Percentiles rank a stretch among this genome's conserved stretches.
phyloP scores from a whole-genome alignment of 305 asterid species.

The Lippia alba region DNA sequence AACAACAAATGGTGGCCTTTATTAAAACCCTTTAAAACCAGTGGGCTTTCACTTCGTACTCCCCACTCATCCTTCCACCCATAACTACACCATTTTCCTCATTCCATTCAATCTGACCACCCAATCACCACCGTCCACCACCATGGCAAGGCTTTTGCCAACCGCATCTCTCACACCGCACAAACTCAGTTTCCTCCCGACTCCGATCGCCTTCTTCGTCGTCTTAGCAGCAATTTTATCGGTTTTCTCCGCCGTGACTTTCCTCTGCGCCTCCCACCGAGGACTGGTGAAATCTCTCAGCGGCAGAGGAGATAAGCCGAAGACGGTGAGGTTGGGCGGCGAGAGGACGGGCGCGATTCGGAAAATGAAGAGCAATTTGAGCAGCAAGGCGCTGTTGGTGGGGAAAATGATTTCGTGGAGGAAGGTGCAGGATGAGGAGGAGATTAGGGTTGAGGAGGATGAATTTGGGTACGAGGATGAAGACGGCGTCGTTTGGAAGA shows the following conservation, averaged over 20 bases:
- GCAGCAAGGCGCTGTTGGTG: constrained; percentile 58
- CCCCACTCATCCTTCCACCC: neutral
- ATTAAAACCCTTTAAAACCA: constrained; percentile 14
- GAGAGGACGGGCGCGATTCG: constrained; percentile 24
- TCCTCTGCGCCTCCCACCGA: constrained; percentile 53
- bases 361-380: constrained; percentile 52
- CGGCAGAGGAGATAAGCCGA: constrained; percentile 26
- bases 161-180: constrained; percentile 4
- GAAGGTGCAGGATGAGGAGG: constrained; percentile 45
- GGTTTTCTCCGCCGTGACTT: constrained; percentile 35
- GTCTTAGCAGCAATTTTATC: constrained; percentile 38
- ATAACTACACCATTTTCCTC: neutral
- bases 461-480: constrained; percentile 6
- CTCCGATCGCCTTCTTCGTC: constrained; percentile 32
- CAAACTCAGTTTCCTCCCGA: constrained; percentile 27
- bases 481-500: constrained; percentile 57
- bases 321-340: constrained; percentile 54
- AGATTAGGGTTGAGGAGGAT: neutral
- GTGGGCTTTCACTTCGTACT: neutral
- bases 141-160: constrained; percentile 42
- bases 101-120: neutral
- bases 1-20: neutral
- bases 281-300: constrained; percentile 27
- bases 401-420: constrained; percentile 69
- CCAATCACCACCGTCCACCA: neutral